Percentiles rank a stretch among this genome's conserved stretches.
Conservation (phyloP, 1,139 yeast genomes). For the Citeromyces hawaiiensis region DNA sequence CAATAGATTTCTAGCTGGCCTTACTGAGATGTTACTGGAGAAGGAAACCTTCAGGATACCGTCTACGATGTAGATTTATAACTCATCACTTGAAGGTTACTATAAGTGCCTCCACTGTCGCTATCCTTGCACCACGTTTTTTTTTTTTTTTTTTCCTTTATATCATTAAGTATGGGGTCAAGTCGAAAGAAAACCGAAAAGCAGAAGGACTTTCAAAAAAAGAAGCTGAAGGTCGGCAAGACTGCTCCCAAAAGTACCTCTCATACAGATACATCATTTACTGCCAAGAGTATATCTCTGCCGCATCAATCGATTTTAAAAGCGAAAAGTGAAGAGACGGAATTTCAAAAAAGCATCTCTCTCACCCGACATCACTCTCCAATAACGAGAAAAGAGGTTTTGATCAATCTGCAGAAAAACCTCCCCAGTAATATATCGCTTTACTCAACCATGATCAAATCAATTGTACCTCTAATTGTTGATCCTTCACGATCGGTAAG, state of each 20-base stretch:
- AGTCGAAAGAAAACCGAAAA: conserved; percentile 53
- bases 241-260: conserved; percentile 56
- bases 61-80: no score
- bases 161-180: conserved; percentile 35
- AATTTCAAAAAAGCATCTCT: conserved; percentile 44
- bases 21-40: no score
- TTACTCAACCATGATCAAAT: conserved; percentile 43
- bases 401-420: conserved; percentile 32
- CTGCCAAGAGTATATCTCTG: conserved; percentile 56
- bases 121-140: background rate
- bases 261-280: conserved; percentile 76
- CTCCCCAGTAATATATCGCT: conserved; percentile 36
- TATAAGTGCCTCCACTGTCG: no score
- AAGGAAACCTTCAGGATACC: no score
- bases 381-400: conserved; percentile 62
- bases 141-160: background rate
- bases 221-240: conserved; percentile 84
- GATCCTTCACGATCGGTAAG: conserved; percentile 61
- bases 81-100: no score
- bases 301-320: conserved; percentile 35
- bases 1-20: no score
- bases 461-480: conserved; percentile 42
- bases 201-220: conserved; percentile 64
- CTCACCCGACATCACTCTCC: conserved; percentile 70
- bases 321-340: conserved; percentile 21